phyloP scores from a whole-genome alignment of 2,329 filamentous ascomycete genomes.

The Cytospora paraplurivora region DNA sequence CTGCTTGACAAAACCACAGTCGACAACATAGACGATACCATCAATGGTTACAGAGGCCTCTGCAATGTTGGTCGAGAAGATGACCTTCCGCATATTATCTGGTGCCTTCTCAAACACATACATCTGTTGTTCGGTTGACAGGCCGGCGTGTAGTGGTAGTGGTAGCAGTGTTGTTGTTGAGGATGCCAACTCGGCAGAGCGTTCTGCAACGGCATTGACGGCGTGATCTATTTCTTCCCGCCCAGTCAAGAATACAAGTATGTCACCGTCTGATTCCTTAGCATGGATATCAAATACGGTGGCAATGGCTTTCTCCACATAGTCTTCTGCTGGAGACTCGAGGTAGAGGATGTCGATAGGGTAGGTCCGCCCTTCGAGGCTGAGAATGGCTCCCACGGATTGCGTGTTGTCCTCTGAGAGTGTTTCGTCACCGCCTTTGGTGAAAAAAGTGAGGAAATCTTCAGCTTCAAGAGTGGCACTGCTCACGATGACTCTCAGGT shows the following conservation, averaged over 20 bases:
- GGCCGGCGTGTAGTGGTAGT: slow-evolving; percentile 84
- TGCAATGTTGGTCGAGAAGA: slow-evolving; percentile 93
- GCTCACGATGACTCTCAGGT: slow-evolving; percentile 86
- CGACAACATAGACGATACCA: slow-evolving; percentile 87
- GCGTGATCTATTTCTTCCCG: slow-evolving; percentile 88
- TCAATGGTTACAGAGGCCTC: slow-evolving; percentile 95
- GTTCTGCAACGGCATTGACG: slow-evolving; percentile 77
- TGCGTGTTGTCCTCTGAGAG: slow-evolving; percentile 37
- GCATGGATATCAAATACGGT: slow-evolving; percentile 87
- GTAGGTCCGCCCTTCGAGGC: slow-evolving; percentile 83
- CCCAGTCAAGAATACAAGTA: slow-evolving; percentile 89
- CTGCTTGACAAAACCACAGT: slow-evolving; percentile 88
- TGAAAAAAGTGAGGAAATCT: slow-evolving; percentile 80
- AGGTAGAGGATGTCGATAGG: slow-evolving; percentile 87
- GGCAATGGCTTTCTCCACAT: slow-evolving; percentile 78
- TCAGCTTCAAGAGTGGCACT: slow-evolving; percentile 93
- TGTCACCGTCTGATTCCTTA: slow-evolving; percentile 79
- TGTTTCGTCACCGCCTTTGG: slow-evolving; percentile 42
- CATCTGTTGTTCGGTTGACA: slow-evolving; percentile 90
- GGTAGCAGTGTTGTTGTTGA: slow-evolving; percentile 64
- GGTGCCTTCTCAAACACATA: slow-evolving; percentile 87
- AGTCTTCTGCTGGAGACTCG: slow-evolving; percentile 77
- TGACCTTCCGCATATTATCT: slow-evolving; percentile 83
- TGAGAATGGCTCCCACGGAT: slow-evolving; percentile 66
- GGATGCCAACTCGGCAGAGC: slow-evolving; percentile 63